Conservation (phyloP, 192 early-diverging fungal species). For the Coemansia sp. region DNA sequence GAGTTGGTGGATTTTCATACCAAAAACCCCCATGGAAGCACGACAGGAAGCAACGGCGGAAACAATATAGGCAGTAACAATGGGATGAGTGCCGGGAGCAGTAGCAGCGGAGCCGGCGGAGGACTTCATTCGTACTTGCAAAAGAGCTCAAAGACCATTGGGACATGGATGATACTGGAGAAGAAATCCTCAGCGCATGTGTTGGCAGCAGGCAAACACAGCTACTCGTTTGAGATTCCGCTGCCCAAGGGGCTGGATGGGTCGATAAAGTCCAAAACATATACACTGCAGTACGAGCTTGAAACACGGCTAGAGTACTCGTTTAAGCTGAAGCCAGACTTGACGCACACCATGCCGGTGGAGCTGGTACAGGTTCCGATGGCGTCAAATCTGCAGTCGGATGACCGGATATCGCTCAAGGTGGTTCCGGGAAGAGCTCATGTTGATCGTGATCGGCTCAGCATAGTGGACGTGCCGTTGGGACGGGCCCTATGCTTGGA, state of each 20-base stretch:
- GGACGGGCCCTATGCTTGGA: slow-evolving; percentile 25
- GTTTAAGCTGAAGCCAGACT: slow-evolving; percentile 39
- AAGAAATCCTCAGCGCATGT: slow-evolving; percentile 14
- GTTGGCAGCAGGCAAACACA: slow-evolving; percentile 30
- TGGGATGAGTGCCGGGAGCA: too few species aligned
- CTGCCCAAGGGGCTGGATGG: slow-evolving; percentile 36
- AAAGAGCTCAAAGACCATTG: slow-evolving; percentile 30
- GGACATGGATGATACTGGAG: slow-evolving; percentile 30
- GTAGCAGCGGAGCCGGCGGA: background rate
- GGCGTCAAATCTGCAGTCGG: slow-evolving; percentile 33
- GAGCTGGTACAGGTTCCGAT: slow-evolving; percentile 38
- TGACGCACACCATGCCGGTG: slow-evolving; percentile 7
- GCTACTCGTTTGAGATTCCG: slow-evolving; percentile 39
- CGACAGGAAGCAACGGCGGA: background rate
- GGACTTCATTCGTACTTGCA: slow-evolving; percentile 27
- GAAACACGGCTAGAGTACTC: slow-evolving; percentile 40
- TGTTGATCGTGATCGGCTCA: background rate
- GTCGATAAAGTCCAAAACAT: slow-evolving; percentile 17
- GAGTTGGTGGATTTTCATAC: slow-evolving; percentile 38
- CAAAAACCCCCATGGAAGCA: slow-evolving; percentile 12
- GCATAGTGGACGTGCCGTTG: slow-evolving; percentile 19
- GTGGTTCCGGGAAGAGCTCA: background rate
- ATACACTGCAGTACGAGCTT: slow-evolving; percentile 32
- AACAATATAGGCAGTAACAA: background rate
- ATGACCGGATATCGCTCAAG: slow-evolving; percentile 39